These are phyloP conservation scores for Glomus cerebriforme DNA, from an alignment of 192 early-diverging fungal species.

Conservation along the genomic window DNA sequence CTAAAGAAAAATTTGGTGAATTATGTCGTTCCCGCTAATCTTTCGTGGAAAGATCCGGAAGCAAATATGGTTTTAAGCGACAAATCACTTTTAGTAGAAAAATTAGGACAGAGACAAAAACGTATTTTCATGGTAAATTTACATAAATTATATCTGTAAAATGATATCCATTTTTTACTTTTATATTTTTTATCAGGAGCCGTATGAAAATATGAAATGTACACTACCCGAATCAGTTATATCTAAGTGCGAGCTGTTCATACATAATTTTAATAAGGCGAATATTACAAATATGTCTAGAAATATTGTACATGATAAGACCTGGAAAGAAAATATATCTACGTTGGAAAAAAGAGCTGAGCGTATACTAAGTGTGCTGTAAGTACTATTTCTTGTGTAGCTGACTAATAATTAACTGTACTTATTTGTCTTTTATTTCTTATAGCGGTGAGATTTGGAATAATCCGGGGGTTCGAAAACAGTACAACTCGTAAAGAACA, in stretches of 20 bases:
- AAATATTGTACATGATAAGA: slow-evolving; percentile 12
- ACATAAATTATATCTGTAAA: background rate
- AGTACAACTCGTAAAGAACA: background rate
- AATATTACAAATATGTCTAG: background rate
- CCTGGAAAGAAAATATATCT: background rate
- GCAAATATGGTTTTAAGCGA: background rate
- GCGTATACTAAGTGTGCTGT: background rate
- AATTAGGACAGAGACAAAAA: background rate
- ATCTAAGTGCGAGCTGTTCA: background rate
- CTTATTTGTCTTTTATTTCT: too few relatives aligned
- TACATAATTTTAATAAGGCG: slow-evolving; percentile 11
- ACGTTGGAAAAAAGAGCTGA: background rate
- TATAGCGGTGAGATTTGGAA: too few relatives aligned
- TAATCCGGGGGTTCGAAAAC: background rate
- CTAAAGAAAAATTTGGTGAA: slow-evolving; percentile 1
- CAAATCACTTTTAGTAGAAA: background rate
- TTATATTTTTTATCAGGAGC: slow-evolving; percentile 3
- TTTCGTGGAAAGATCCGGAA: background rate
- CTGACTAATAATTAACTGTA: too few relatives aligned
- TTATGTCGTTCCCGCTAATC: background rate
- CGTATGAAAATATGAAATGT: slow-evolving; percentile 12
- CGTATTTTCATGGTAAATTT: background rate
- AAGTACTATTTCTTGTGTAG: too few relatives aligned
- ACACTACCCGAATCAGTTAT: background rate
- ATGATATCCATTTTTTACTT: background rate